Evolutionary conservation across 2,329 filamentous ascomycete genomes (phyloP).

Genomic region (Fusarium armeniacum): DNA sequence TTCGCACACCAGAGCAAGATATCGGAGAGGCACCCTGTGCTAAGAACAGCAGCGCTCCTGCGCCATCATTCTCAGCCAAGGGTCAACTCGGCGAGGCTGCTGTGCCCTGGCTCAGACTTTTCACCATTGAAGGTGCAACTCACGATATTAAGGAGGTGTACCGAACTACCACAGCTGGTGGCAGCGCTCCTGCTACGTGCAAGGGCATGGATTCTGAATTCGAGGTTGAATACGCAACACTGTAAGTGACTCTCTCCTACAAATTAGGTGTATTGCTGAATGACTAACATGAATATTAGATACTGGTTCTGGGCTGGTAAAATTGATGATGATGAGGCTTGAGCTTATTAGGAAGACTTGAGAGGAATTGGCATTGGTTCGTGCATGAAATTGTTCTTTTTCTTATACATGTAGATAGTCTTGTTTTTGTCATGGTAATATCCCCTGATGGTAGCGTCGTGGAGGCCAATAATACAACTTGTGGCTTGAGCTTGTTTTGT

Average conservation of each 20-base stretch:
- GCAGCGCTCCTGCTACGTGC: constrained; percentile 81
- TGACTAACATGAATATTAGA: constrained; percentile 41
- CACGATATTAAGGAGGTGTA: constrained; percentile 81
- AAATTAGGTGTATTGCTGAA: not conserved
- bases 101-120: constrained; percentile 85
- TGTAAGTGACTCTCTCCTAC: constrained; percentile 72
- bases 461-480: constrained; percentile 37
- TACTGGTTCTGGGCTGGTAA: constrained; percentile 50
- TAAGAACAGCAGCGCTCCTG: constrained; percentile 72
- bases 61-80: constrained; percentile 71
- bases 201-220: constrained; percentile 73
- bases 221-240: constrained; percentile 82
- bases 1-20: constrained; percentile 68
- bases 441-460: constrained; percentile 33
- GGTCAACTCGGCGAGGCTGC: constrained; percentile 76
- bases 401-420: constrained; percentile 38
- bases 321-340: constrained; percentile 31
- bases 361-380: constrained; percentile 8
- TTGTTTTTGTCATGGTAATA: constrained; percentile 38
- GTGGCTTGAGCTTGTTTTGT: constrained; percentile 7
- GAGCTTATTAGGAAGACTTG: not conserved
- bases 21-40: constrained; percentile 73
- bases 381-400: constrained; percentile 5
- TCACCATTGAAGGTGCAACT: constrained; percentile 65
- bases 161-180: constrained; percentile 86